Conservation (phyloP, 2,329 filamentous ascomycete genomes). For the Aspergillus versicolor region DNA sequence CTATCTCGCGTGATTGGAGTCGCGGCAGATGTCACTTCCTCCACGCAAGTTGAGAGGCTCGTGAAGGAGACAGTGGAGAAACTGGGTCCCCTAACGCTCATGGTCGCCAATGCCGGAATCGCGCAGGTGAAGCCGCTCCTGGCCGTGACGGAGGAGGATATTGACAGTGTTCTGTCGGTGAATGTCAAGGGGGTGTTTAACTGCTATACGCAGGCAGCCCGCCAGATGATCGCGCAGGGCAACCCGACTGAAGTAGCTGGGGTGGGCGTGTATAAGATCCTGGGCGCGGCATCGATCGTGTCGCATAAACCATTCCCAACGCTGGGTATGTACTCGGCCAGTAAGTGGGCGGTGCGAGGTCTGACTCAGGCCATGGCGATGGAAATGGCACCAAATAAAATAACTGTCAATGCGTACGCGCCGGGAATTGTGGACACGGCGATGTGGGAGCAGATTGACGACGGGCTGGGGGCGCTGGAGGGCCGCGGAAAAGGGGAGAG, state of each 20-base stretch:
- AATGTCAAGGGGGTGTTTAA: slow-evolving; percentile 67
- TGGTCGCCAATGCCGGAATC: slow-evolving; percentile 64
- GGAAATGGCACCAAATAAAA: slow-evolving; percentile 63
- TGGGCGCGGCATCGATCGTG: slow-evolving; percentile 57
- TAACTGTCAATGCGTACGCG: slow-evolving; percentile 67
- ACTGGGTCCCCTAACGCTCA: slow-evolving; percentile 52
- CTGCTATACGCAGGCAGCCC: slow-evolving; percentile 63
- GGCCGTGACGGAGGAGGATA: slow-evolving; percentile 57
- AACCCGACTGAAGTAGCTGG: slow-evolving; percentile 32
- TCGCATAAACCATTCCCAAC: slow-evolving; percentile 61
- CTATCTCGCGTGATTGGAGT: not conserved
- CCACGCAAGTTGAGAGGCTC: slow-evolving; percentile 15
- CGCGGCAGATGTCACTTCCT: slow-evolving; percentile 56
- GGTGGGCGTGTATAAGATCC: slow-evolving; percentile 44
- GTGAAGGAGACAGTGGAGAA: slow-evolving; percentile 48
- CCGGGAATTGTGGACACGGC: slow-evolving; percentile 66
- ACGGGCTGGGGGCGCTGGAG: slow-evolving; percentile 54
- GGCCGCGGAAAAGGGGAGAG: slow-evolving; percentile 54
- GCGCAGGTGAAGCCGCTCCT: slow-evolving; percentile 57
- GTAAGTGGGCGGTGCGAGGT: slow-evolving; percentile 67
- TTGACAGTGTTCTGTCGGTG: slow-evolving; percentile 60
- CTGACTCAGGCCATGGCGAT: slow-evolving; percentile 66
- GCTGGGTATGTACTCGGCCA: slow-evolving; percentile 62
- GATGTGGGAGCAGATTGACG: slow-evolving; percentile 70
- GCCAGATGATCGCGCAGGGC: slow-evolving; percentile 64